Conservation (phyloP, 805 yeast genomes). For the Myxozyma sirexii region DNA sequence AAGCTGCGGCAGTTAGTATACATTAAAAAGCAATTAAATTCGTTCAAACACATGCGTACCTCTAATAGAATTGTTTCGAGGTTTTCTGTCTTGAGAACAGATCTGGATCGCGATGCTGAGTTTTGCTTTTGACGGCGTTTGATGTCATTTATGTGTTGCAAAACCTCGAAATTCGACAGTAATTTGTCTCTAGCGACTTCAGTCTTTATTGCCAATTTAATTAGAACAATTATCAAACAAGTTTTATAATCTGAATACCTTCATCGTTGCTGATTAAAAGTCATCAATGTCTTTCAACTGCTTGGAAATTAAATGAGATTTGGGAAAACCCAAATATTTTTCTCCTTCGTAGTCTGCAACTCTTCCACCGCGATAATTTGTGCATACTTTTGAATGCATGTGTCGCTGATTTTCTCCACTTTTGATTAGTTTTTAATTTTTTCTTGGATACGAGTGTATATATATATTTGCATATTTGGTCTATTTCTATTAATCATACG, state of each 20-base stretch:
- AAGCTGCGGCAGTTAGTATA: conserved; percentile 40
- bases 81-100: conserved; percentile 35
- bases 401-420: not conserved
- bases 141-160: conserved; percentile 54
- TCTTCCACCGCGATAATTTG: not conserved
- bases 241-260: too few species aligned
- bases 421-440: not conserved
- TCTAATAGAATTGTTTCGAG: conserved; percentile 37
- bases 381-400: too few species aligned
- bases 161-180: conserved; percentile 68
- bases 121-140: conserved; percentile 42
- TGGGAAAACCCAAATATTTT: not conserved
- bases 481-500: not conserved
- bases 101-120: conserved; percentile 34
- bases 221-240: too few species aligned
- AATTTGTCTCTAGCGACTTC: conserved; percentile 57
- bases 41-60: conserved; percentile 28
- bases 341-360: not conserved
- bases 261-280: not conserved
- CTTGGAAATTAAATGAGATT: too few species aligned
- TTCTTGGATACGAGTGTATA: not conserved
- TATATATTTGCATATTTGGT: not conserved
- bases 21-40: conserved; percentile 36
- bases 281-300: too few species aligned
- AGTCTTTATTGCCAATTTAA: conserved; percentile 43